Evolutionary conservation across 169 alveolate species (phyloP).

Genomic region (Cyclospora cayetanensis): DNA sequence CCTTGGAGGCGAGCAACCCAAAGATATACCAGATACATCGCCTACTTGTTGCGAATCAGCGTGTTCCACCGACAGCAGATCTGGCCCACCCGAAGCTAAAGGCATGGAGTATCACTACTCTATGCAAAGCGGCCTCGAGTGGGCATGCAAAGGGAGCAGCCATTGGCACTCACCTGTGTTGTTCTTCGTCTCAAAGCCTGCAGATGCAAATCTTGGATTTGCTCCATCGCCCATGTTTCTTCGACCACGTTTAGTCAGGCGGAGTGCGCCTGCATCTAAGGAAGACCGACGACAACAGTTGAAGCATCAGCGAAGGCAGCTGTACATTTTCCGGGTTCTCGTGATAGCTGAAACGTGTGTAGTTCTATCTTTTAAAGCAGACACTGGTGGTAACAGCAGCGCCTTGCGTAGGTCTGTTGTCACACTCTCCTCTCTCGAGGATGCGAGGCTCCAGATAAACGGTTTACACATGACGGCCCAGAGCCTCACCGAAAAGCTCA

Average conservation of each 20-base stretch:
- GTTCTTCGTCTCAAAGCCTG: constrained; percentile 8
- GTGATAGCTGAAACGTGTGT: constrained; percentile 39
- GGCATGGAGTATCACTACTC: constrained; percentile 21
- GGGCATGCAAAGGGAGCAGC: constrained; percentile 36
- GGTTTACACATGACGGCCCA: constrained; percentile 29
- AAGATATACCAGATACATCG: background rate
- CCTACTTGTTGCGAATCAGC: too few species aligned
- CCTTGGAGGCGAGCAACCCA: background rate
- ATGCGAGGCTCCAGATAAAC: constrained; percentile 40
- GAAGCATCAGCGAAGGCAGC: constrained; percentile 35
- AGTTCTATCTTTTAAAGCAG: constrained; percentile 59
- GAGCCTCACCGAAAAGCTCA: constrained; percentile 1
- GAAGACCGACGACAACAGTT: background rate
- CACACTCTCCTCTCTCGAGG: constrained; percentile 54
- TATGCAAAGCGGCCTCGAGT: background rate
- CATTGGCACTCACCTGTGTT: background rate
- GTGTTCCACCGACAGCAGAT: too few species aligned
- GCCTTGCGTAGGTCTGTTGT: constrained; percentile 52
- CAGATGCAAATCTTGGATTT: background rate
- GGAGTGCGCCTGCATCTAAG: background rate
- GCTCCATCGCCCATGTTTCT: background rate
- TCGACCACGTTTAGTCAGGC: background rate
- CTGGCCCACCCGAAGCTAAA: background rate
- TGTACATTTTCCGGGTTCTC: constrained; percentile 43
- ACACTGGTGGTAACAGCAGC: constrained; percentile 58